Base-by-base conservation (phyloP, 768 basidiomycete genomes). In the Tephrocybe sp. region DNA sequence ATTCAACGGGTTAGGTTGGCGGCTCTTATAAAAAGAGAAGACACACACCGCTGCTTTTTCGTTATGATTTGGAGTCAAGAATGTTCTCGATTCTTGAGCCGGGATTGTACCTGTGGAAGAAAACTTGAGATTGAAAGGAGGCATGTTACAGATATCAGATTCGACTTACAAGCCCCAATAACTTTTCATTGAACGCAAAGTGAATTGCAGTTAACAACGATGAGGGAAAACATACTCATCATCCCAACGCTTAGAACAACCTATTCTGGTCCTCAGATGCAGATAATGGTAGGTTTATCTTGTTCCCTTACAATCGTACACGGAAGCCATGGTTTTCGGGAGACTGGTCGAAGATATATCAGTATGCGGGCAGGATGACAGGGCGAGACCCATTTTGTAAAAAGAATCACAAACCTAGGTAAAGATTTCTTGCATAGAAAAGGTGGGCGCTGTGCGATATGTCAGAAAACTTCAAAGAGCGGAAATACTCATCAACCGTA, bases 361-460 rank as follows among this genome's bases (percentile, higher is more conserved):
- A 25, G 15, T 12, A 33, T 3, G 11, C 18, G 14, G 8, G 17
- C 15, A 21, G 38, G n/a, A n/a, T n/a, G n/a, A n/a, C n/a, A n/a
- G n/a, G n/a, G n/a, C n/a, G n/a, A n/a, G n/a, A n/a, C n/a, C n/a
- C n/a, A n/a, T n/a, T n/a, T n/a, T n/a, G n/a, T n/a, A n/a, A n/a
- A n/a, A n/a, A n/a, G n/a, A n/a, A n/a, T 30, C 5, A 39, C 12
- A 6, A 1, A 49, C 53, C 24, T 9, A 47, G 11, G 18, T 45
- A 43, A 12, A 54, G 37, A 15, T 24, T 48, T 30, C 46, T 34
- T 2, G 50, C 57, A 42, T 40, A 51, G 28, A 45, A 50, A 1
- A 37, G 11, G 20, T 58, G 50, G 20, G 49, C 40, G 6, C 52
- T 52, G 18, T 17, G 17, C 17, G 24, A 17, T 18, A 23, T 4